These are phyloP conservation scores for Ophiostoma sp. DNA, from an alignment of 2,329 filamentous ascomycete species.

Conservation along the genomic window DNA sequence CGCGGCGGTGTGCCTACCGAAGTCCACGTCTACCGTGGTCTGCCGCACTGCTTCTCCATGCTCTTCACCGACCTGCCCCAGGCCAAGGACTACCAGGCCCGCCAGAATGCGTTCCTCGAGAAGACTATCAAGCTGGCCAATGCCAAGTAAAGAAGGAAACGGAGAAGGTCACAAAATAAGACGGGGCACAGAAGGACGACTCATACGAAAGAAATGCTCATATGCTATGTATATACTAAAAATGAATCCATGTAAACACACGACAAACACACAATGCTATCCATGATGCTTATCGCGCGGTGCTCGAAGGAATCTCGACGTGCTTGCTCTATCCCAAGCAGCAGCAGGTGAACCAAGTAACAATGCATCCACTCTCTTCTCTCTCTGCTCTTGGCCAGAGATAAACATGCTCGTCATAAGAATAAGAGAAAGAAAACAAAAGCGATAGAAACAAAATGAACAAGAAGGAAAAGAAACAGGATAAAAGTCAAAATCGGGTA, in stretches of 20 bases:
- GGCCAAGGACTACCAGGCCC: conserved; percentile 18
- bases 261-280: background rate
- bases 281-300: background rate
- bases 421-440: background rate
- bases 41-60: conserved; percentile 41
- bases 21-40: conserved; percentile 38
- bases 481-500: background rate
- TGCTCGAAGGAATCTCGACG: background rate
- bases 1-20: conserved; percentile 38
- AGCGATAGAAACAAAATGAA: background rate
- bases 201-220: background rate
- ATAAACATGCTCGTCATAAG: background rate
- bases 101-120: conserved; percentile 23
- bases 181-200: background rate
- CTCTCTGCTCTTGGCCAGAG: background rate
- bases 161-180: background rate
- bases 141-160: background rate
- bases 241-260: conserved; percentile 4
- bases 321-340: conserved; percentile 14
- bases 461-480: background rate
- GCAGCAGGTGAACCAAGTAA: background rate
- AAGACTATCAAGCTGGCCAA: conserved; percentile 21
- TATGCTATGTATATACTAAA: background rate
- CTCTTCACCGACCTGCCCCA: conserved; percentile 24
- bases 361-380: background rate